Evolutionary conservation across 805 yeast species (phyloP), one percentile per base, ranked within the genome.

Genomic region (Saccharomyces mikatae): DNA sequence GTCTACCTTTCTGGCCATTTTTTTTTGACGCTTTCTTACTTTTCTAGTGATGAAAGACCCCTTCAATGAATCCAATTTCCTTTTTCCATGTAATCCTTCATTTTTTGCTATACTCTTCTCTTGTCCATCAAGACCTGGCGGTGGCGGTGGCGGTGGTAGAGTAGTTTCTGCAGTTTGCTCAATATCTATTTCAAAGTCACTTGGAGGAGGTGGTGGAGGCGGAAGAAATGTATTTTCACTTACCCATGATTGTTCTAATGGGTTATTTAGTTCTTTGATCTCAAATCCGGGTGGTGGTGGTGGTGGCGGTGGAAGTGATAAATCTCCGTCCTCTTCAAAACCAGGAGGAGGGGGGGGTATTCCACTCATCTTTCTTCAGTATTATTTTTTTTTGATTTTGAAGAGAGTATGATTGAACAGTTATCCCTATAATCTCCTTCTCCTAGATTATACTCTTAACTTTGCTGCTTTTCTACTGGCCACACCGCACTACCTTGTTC

Each of bases 231-330:
- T 53, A 9, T 52, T 54, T n/a, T 47, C 49, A 28, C 52, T 54
- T 41, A 62, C 41, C 10, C 64, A 67, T 27, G 71, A 66, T n/a
- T 70, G 69, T 2, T 73, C 69, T 21, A 73, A 71, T 28, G 68
- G 68, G 13, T 24, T 9, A 17, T 60, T 55, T 11, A 53, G 14
- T 27, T 24, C 49, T 21, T 54, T 59, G 21, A 52, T 51, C 9
- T 54, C 56, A 47, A 53, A 46, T 22, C 69, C 61, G 46, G 68
- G 65, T 17, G 73, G 71, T 11, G 75, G 71, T 17, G 74, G 76
- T 11, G 74, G 73, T 22, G 69, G 65, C 8, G 71, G 74, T 13
- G 71, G 69, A n/a, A 63, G 64, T 13, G 57, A 51, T 4, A 46
- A 52, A 17, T 48, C 48, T 28, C 8, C 24, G 41, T 27, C 48